Conservation (phyloP, 148 eudicot genomes). For the Camellia sinensis region DNA sequence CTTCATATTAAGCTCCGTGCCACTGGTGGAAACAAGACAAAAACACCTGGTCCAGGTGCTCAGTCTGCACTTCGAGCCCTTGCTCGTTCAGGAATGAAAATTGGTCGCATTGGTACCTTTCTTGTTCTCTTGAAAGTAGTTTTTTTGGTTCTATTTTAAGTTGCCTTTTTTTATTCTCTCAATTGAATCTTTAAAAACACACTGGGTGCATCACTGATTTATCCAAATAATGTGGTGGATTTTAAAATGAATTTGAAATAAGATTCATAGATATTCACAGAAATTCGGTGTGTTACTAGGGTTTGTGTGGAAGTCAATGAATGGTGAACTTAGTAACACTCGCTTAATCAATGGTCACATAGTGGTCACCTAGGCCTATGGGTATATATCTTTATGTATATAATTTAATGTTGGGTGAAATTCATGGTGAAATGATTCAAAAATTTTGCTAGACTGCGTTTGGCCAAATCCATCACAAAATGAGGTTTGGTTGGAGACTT, state of each 20-base stretch:
- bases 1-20: constrained; percentile 27
- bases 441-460: background rate
- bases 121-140: background rate
- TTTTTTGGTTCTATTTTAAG: background rate
- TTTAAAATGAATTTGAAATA: background rate
- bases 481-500: background rate
- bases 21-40: constrained; percentile 22
- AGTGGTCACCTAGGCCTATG: too few relatives aligned
- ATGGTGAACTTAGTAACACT: background rate
- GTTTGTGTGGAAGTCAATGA: background rate
- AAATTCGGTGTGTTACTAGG: background rate
- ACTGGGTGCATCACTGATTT: too few relatives aligned
- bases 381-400: background rate
- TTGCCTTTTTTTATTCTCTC: background rate
- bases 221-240: background rate
- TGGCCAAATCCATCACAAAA: background rate
- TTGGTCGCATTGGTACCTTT: constrained; percentile 19
- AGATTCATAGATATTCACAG: background rate
- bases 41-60: constrained; percentile 25
- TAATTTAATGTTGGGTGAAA: background rate
- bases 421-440: background rate
- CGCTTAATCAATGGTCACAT: background rate
- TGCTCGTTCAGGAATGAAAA: constrained; percentile 23
- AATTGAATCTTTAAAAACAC: too few relatives aligned
- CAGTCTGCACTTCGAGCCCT: constrained; percentile 25